Evolutionary conservation across 2,329 filamentous ascomycete genomes (phyloP).

Genomic region (Onygenales sp.): DNA sequence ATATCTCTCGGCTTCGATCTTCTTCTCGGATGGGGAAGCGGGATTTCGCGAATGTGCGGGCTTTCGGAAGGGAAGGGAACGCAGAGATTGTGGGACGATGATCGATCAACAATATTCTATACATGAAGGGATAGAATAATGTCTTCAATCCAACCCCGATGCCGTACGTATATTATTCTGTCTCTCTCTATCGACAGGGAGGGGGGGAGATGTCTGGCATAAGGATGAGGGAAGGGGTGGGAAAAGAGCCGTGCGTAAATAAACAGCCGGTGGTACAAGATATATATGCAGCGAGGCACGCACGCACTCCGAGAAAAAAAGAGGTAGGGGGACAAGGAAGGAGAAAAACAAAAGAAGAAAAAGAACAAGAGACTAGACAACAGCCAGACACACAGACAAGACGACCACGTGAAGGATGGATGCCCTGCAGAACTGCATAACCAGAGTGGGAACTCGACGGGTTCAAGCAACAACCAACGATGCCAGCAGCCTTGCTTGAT

Average conservation of each 20-base stretch:
- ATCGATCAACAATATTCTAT: slow-evolving; percentile 1
- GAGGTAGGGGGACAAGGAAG: background rate
- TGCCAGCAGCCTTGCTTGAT: background rate
- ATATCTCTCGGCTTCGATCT: slow-evolving; percentile 1
- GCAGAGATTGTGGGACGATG: background rate
- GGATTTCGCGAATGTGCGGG: background rate
- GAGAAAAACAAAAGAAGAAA: background rate
- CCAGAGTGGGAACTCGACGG: background rate
- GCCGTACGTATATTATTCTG: background rate
- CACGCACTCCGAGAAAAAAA: background rate
- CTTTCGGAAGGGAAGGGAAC: background rate
- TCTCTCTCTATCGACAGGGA: background rate
- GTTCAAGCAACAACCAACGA: background rate
- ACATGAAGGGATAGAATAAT: slow-evolving; percentile 1
- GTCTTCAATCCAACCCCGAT: background rate
- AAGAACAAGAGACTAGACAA: background rate
- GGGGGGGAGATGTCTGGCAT: background rate
- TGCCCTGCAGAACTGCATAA: background rate
- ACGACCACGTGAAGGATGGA: background rate
- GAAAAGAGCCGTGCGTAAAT: background rate
- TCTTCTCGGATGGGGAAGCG: background rate
- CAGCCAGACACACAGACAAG: background rate
- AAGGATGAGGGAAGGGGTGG: background rate
- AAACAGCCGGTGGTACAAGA: slow-evolving; percentile 1
- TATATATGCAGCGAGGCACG: background rate